Conservation (phyloP, 257 asterid species). For the Avicennia marina region DNA sequence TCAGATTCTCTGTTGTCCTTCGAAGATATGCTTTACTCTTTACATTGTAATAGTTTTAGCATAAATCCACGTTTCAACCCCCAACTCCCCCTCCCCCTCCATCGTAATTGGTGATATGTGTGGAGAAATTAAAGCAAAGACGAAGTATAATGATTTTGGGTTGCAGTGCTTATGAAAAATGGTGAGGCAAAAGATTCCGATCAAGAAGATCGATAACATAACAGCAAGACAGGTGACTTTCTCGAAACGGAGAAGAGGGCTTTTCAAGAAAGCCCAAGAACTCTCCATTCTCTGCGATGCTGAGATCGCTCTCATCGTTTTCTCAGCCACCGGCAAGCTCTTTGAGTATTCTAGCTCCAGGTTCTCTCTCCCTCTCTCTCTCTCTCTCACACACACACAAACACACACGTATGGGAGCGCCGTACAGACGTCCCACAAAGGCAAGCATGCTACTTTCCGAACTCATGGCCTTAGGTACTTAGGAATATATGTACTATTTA, state of each 20-base stretch:
- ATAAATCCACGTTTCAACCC: no score
- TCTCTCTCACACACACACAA: conserved; percentile 10
- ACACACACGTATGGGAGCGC: not conserved
- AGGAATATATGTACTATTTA: no score
- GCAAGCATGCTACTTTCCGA: no score
- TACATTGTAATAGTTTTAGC: not conserved
- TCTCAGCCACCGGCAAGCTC: conserved; percentile 78
- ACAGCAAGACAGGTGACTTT: conserved; percentile 76
- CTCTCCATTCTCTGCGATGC: conserved; percentile 83
- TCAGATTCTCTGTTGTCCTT: conserved; percentile 29
- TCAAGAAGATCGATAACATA: conserved; percentile 75
- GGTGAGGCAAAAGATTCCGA: conserved; percentile 80
- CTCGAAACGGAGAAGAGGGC: conserved; percentile 84
- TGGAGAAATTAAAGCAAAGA: no score
- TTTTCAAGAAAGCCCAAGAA: conserved; percentile 81
- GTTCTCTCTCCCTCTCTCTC: conserved; percentile 29
- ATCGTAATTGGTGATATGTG: not conserved
- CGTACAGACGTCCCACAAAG: no score
- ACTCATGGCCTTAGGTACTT: no score
- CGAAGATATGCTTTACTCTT: conserved; percentile 24
- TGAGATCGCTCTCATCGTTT: conserved; percentile 67
- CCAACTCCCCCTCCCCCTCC: conserved; percentile 17
- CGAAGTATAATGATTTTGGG: not conserved
- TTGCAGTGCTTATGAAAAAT: conserved; percentile 16
- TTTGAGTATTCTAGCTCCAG: conserved; percentile 63